These are phyloP conservation scores for Musa acuminata DNA, from an alignment of 176 grass and related monocot species.

Conservation along the genomic window DNA sequence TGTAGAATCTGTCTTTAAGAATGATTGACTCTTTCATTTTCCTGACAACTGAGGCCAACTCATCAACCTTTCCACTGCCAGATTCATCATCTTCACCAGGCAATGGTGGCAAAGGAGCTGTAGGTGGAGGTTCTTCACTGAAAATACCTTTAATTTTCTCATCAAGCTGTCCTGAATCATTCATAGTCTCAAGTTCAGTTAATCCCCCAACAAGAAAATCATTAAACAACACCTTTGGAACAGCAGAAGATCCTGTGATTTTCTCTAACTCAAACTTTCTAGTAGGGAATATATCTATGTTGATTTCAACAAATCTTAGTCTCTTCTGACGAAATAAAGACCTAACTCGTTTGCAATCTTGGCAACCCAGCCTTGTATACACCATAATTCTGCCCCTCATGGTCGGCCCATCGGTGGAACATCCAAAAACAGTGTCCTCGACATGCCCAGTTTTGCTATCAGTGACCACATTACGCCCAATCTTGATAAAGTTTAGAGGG, in stretches of 20 bases:
- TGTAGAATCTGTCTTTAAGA: constrained; percentile 86
- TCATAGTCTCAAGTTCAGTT: constrained; percentile 63
- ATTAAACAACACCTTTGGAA: too few relatives aligned
- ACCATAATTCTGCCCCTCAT: constrained; percentile 66
- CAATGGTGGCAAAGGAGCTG: constrained; percentile 64
- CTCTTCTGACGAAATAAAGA: constrained; percentile 48
- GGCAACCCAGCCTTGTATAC: constrained; percentile 65
- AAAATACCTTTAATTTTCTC: constrained; percentile 48
- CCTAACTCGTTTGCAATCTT: constrained; percentile 69
- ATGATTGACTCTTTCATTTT: constrained; percentile 82
- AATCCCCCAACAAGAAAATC: constrained; percentile 53
- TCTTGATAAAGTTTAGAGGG: constrained; percentile 81
- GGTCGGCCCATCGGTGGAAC: constrained; percentile 26
- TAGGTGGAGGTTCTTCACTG: constrained; percentile 39
- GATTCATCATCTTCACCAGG: constrained; percentile 94
- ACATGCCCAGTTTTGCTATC: constrained; percentile 29
- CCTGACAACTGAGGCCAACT: constrained; percentile 69
- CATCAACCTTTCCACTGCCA: constrained; percentile 79
- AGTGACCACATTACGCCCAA: constrained; percentile 40
- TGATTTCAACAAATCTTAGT: constrained; percentile 20
- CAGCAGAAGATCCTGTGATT: too few relatives aligned
- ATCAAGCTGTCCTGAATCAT: constrained; percentile 56
- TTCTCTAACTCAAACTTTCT: too few relatives aligned
- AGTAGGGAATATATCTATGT: too few relatives aligned
- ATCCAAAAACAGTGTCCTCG: constrained; percentile 17